Conservation (phyloP, 768 basidiomycete species). For the Calocybe cyanea region DNA sequence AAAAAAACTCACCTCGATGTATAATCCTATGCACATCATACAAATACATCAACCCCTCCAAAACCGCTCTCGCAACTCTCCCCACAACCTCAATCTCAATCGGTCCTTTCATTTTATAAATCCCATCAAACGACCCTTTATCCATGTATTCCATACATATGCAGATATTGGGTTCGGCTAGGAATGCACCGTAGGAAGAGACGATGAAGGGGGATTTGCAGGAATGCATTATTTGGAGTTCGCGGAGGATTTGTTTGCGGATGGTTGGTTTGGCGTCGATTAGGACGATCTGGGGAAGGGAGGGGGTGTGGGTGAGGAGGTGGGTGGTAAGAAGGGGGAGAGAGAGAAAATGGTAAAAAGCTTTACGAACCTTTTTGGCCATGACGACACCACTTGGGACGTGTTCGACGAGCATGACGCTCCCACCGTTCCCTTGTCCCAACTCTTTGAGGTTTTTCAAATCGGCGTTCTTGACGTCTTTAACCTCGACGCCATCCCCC, state of each 20-base stretch:
- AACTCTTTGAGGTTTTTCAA: slow-evolving; percentile 85
- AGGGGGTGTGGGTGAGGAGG: too few relatives aligned
- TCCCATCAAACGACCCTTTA: slow-evolving; percentile 88
- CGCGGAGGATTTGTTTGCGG: slow-evolving; percentile 94
- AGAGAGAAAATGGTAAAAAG: background rate
- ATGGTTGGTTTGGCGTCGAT: slow-evolving; percentile 96
- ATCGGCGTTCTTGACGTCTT: slow-evolving; percentile 82
- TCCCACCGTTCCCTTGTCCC: slow-evolving; percentile 95
- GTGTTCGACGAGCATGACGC: slow-evolving; percentile 94
- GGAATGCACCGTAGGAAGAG: slow-evolving; percentile 94
- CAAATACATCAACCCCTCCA: slow-evolving; percentile 94
- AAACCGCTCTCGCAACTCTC: slow-evolving; percentile 87
- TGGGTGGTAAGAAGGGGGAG: background rate
- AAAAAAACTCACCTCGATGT: slow-evolving; percentile 77
- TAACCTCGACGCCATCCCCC: slow-evolving; percentile 42
- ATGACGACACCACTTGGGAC: slow-evolving; percentile 86
- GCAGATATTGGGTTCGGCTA: slow-evolving; percentile 96
- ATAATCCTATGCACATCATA: slow-evolving; percentile 98
- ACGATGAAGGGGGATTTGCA: slow-evolving; percentile 92
- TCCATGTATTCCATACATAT: slow-evolving; percentile 98
- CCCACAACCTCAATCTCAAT: slow-evolving; percentile 92
- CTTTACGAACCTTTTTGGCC: slow-evolving; percentile 87
- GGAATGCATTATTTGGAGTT: slow-evolving; percentile 98
- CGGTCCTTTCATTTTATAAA: slow-evolving; percentile 91
- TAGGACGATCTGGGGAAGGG: slow-evolving; percentile 88